These are phyloP conservation scores for Leccinum barrowsii DNA, from an alignment of 768 basidiomycete species.

Conservation along the genomic window DNA sequence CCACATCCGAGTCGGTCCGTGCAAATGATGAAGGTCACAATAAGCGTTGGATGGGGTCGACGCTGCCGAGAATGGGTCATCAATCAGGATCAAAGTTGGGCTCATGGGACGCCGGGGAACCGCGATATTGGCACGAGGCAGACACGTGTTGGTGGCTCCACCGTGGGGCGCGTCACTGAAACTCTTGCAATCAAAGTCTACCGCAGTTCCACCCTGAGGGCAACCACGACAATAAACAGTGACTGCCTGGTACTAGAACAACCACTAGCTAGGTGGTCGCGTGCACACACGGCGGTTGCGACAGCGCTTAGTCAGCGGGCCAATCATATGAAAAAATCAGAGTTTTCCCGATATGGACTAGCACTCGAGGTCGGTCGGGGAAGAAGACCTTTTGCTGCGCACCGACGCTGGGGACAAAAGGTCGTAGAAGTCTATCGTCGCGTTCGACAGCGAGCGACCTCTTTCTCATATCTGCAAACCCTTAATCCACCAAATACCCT, in stretches of 20 bases:
- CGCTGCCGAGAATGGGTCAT: conserved; percentile 7
- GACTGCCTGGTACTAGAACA: neutral
- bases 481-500: conserved; percentile 21
- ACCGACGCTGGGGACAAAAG: conserved; percentile 5
- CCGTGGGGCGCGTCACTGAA: neutral
- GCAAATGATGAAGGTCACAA: conserved; percentile 8
- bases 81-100: conserved; percentile 15
- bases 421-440: neutral
- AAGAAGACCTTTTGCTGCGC: conserved; percentile 10
- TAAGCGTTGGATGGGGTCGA: conserved; percentile 4
- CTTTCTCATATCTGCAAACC: neutral
- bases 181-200: neutral
- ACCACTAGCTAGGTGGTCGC: conserved; percentile 8
- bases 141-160: conserved; percentile 7
- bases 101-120: conserved; percentile 14
- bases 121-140: conserved; percentile 16
- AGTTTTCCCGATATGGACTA: conserved; percentile 18
- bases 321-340: conserved; percentile 28
- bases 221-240: neutral
- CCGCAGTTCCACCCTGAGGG: neutral
- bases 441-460: neutral
- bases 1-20: conserved; percentile 11
- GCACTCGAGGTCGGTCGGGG: neutral
- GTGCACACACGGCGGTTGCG: conserved; percentile 4
- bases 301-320: conserved; percentile 26